Evolutionary conservation across 768 basidiomycete genomes (phyloP), one percentile per base, ranked within the genome.

Genomic region (Amanita rubescens): DNA sequence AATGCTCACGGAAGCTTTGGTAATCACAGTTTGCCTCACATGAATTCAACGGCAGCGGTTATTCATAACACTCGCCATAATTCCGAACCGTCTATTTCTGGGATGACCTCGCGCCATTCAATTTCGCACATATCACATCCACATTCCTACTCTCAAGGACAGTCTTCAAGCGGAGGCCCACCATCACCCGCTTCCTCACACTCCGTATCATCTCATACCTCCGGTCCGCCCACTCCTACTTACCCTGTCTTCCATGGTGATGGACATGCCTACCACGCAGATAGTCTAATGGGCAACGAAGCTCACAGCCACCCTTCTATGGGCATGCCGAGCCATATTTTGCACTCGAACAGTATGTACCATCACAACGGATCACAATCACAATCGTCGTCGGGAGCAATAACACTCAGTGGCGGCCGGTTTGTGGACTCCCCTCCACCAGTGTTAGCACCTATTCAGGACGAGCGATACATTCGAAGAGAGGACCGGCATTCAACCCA

Each of bases 81-180:
- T 27, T 57, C 65, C 6, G 52, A 53, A 20, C 39, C 68, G 22
- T 62, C 68, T 12, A 59, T 65, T 37, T 43, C 72, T 55, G 53
- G 69, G 7, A 62, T 70, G 0, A 63, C 76, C 3, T 81, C 79
- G n/a, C 75, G 81, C 9, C 76, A 80, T 38, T 81, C 80, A 5
- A 79, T 82, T 22, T 80, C 80, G 0, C 80, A 81, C 54, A 77
- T 82, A 20, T 80, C 79, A 0, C 78, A 80, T 54, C 78, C 79
- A 0, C 75, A 77, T 11, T 65, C 74, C 19, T 75, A 76, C 54
- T 66, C 71, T 3, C 72, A 66, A 30, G 59, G 53, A 58, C 63
- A 74, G 61, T 55, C 69, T 55, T 58, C 65, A 4, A 67, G 68
- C 49, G 65, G 69, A 48, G 69, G 65, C 17, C 71, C 78, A 0